Percentiles rank a stretch among this genome's conserved stretches.
Conservation (phyloP, 495 filamentous ascomycete species). For the Elasticomyces elasticus region DNA sequence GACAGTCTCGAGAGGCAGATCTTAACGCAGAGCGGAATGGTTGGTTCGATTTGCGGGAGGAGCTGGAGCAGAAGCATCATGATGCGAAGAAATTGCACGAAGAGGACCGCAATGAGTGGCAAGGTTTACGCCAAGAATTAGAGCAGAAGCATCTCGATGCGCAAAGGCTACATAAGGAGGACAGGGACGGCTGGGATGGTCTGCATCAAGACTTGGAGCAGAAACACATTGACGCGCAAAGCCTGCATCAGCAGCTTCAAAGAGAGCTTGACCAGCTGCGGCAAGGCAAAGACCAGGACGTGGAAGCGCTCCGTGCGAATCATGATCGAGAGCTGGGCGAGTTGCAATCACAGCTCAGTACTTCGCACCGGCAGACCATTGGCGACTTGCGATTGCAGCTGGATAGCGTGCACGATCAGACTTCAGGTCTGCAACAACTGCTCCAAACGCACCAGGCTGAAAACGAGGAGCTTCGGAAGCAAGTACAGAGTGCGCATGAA, state of each 20-base stretch:
- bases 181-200: slow-evolving; percentile 63
- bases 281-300: slow-evolving; percentile 53
- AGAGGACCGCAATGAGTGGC: too few species aligned
- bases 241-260: slow-evolving; percentile 55
- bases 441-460: slow-evolving; percentile 15
- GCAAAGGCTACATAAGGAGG: slow-evolving; percentile 45
- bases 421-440: slow-evolving; percentile 10
- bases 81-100: slow-evolving; percentile 60
- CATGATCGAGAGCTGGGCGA: slow-evolving; percentile 41
- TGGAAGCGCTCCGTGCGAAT: slow-evolving; percentile 53
- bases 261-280: slow-evolving; percentile 65
- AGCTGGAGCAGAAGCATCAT: slow-evolving; percentile 67
- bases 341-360: slow-evolving; percentile 13
- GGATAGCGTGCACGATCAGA: slow-evolving; percentile 11
- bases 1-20: slow-evolving; percentile 22
- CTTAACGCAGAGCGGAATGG: slow-evolving; percentile 46
- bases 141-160: slow-evolving; percentile 66
- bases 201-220: slow-evolving; percentile 61
- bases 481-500: slow-evolving; percentile 3
- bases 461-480: slow-evolving; percentile 12
- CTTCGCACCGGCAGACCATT: slow-evolving; percentile 13
- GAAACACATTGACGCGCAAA: slow-evolving; percentile 67
- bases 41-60: slow-evolving; percentile 62
- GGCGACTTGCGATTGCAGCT: slow-evolving; percentile 18
- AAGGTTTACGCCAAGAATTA: too few species aligned